phyloP scores from a whole-genome alignment of 73 alveolate genomes.

The Symbiodinium natans region DNA sequence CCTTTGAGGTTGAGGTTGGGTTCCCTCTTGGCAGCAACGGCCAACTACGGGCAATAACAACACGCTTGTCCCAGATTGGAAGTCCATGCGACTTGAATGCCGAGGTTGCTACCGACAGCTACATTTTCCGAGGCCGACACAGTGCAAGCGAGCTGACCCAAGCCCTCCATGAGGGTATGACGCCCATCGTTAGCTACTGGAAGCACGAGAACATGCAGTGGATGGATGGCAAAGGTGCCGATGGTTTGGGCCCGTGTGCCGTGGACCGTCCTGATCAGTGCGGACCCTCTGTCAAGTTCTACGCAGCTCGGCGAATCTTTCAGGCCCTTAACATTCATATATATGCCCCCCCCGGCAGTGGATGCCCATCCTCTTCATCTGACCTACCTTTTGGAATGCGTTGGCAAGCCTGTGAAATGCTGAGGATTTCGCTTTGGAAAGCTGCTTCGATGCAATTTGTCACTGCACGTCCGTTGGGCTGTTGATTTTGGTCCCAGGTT shows the following conservation, averaged over 20 bases:
- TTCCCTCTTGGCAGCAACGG: conserved; percentile 9
- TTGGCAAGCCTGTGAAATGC: too few species aligned
- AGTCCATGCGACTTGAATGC: conserved; percentile 22
- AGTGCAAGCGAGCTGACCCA: conserved; percentile 48
- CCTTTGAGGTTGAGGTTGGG: conserved; percentile 60
- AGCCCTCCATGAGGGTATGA: conserved; percentile 48
- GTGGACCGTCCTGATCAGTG: conserved; percentile 39
- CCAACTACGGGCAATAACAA: conserved; percentile 6
- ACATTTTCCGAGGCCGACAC: conserved; percentile 8
- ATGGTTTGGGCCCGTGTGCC: conserved; percentile 54
- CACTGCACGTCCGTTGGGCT: too few species aligned
- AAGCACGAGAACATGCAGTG: conserved; percentile 53
- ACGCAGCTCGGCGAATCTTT: conserved; percentile 7
- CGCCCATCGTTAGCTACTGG: conserved; percentile 86
- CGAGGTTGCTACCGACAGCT: not conserved
- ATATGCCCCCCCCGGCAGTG: not conserved
- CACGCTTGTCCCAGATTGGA: conserved; percentile 26
- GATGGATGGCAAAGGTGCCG: conserved; percentile 85
- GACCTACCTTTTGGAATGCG: too few species aligned
- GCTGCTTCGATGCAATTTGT: not conserved
- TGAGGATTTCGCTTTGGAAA: conserved; percentile 26
- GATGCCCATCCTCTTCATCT: not conserved
- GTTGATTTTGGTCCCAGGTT: not conserved
- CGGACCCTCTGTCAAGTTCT: conserved; percentile 47
- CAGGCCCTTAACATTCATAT: not conserved